These are phyloP conservation scores for Bretziella fagacearum DNA, from an alignment of 2,329 filamentous ascomycete species.

Conservation along the genomic window DNA sequence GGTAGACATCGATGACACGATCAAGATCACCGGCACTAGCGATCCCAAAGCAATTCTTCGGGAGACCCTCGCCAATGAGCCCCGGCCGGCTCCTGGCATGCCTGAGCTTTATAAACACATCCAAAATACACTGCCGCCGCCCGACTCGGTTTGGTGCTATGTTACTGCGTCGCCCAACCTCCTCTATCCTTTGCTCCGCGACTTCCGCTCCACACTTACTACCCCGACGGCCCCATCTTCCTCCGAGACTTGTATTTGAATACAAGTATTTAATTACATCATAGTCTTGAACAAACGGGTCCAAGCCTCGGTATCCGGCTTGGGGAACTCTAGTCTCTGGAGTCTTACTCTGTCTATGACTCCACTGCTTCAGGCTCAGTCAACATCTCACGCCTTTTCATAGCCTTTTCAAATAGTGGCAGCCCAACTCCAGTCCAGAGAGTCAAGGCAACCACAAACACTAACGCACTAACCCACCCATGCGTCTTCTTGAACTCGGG, in stretches of 20 bases:
- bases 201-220: slow-evolving; percentile 54
- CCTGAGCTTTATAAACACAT: slow-evolving; percentile 63
- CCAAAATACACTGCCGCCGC: slow-evolving; percentile 32
- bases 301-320: background rate
- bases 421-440: slow-evolving; percentile 22
- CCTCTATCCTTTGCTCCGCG: slow-evolving; percentile 68
- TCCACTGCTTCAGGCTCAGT: too few relatives aligned
- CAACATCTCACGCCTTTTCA: too few relatives aligned
- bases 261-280: too few relatives aligned
- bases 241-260: slow-evolving; percentile 67
- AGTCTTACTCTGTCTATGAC: background rate
- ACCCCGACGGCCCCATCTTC: slow-evolving; percentile 62
- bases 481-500: slow-evolving; percentile 23
- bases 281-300: background rate
- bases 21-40: slow-evolving; percentile 75
- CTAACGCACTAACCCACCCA: slow-evolving; percentile 22
- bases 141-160: slow-evolving; percentile 69
- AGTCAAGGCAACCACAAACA: slow-evolving; percentile 21
- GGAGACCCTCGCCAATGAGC: slow-evolving; percentile 66
- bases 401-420: slow-evolving; percentile 16
- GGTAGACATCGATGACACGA: slow-evolving; percentile 80
- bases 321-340: background rate
- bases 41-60: slow-evolving; percentile 65
- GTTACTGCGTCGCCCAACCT: slow-evolving; percentile 89
- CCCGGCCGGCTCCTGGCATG: slow-evolving; percentile 61